Conservation (phyloP, 345 rosid species). For the Isatis tinctoria region DNA sequence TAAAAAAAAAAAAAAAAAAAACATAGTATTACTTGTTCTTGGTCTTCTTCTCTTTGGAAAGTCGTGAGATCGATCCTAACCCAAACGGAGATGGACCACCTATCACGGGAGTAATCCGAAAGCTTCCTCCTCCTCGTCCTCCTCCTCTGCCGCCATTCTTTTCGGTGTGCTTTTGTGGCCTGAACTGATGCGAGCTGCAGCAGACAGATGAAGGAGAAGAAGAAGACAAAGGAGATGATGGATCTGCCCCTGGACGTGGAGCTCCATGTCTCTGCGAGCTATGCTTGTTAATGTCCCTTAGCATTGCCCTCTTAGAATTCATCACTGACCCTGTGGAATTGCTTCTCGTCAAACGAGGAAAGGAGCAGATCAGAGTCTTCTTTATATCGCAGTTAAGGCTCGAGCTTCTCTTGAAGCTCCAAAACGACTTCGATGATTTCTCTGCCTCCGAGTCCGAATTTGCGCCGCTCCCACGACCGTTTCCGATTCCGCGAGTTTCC, state of each 20-base stretch:
- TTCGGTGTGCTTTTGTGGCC: constrained; percentile 43
- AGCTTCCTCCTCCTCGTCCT: constrained; percentile 30
- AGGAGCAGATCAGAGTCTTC: constrained; percentile 50
- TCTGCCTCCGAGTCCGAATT: constrained; percentile 32
- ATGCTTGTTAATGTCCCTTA: constrained; percentile 41
- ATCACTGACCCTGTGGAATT: constrained; percentile 61
- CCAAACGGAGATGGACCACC: constrained; percentile 66
- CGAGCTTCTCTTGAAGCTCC: constrained; percentile 78
- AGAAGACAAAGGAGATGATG: constrained; percentile 23
- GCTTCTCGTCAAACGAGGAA: constrained; percentile 64
- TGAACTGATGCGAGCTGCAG: constrained; percentile 34
- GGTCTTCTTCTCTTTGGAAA: constrained; percentile 51
- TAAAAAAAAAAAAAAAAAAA: not conserved
- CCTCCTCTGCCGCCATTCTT: constrained; percentile 33
- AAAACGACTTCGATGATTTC: constrained; percentile 53
- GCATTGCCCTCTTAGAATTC: constrained; percentile 30
- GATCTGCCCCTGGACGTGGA: constrained; percentile 17
- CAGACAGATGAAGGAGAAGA: constrained; percentile 23
- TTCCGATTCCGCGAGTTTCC: constrained; percentile 3
- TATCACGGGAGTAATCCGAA: constrained; percentile 54
- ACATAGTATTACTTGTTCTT: constrained; percentile 23
- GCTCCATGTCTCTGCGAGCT: constrained; percentile 35
- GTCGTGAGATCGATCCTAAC: constrained; percentile 52
- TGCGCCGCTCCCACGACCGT: not conserved
- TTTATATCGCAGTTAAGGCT: constrained; percentile 58